Evolutionary conservation across 768 basidiomycete genomes (phyloP), one percentile per base, ranked within the genome.

Genomic region (Daedaleopsis sinensis): DNA sequence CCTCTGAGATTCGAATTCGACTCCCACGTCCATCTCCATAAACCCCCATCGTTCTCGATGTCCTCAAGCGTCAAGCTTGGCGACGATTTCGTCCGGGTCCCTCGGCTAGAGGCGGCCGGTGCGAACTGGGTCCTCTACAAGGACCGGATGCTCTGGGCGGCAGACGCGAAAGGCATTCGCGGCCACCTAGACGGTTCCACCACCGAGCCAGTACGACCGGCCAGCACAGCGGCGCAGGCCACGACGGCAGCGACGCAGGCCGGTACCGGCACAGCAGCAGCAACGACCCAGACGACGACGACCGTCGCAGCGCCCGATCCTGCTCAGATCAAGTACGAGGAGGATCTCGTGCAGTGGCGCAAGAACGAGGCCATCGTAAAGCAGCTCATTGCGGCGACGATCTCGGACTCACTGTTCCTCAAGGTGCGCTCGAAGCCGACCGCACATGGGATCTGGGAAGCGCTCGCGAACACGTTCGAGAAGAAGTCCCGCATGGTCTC

Each of bases 381-480:
- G 57, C 72, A 76, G 50, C 68, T 70, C 37, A 71, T 78, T 43
- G 70, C 72, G 15, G 66, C 64, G 23, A 72, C 70, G 32, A 74
- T 77, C 23, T 71, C 72, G 18, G 73, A 76, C 65, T 72, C 72
- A 52, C 62, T 76, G 9, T 74, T 76, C 60, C 72, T 74, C 59
- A 71, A 72, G 48, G 58, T 76, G 38, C 61, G 64, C 38, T 43
- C 46, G 52, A 69, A n/a, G 21, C 43, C 13, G 70, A n/a, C 67
- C 0, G 72, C 71, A 21, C 37, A 32, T 38, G 58, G 67, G 35
- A 68, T 74, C 56, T 77, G 76, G 76, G 52, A 61, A 10, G 69
- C 68, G 1, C 44, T 77, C 16, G 37, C 7, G 66, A 72, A 38
- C n/a, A n/a, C n/a, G n/a, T 72, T 71, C 61, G 64, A 76, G 61